These are phyloP conservation scores for Calonectria naviculata DNA, from an alignment of 2,329 filamentous ascomycete species.

Conservation along the genomic window DNA sequence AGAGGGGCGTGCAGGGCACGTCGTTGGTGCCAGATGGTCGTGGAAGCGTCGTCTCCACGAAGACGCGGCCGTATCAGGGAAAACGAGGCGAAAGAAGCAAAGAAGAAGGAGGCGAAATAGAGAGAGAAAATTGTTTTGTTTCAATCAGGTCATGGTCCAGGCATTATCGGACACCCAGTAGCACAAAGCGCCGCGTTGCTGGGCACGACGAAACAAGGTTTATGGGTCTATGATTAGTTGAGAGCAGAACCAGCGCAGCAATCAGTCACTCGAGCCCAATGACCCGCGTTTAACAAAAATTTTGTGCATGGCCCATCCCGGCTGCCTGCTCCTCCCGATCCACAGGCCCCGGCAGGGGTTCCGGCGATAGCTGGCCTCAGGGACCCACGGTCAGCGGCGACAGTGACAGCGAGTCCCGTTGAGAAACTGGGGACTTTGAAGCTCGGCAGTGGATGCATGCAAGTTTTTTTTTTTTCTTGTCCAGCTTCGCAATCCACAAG, in stretches of 20 bases:
- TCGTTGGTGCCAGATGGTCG: neutral
- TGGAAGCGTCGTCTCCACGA: neutral
- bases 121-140: neutral
- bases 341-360: neutral
- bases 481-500: neutral
- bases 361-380: slow-evolving; percentile 1
- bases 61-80: neutral
- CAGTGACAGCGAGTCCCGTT: neutral
- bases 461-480: neutral
- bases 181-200: neutral
- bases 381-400: slow-evolving; percentile 16
- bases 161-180: neutral
- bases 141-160: slow-evolving; percentile 3
- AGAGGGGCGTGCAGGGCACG: neutral
- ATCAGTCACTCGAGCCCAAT: slow-evolving; percentile 10
- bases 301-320: slow-evolving; percentile 33
- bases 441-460: slow-evolving; percentile 2
- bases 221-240: slow-evolving; percentile 10
- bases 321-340: slow-evolving; percentile 1
- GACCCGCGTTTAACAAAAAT: slow-evolving; percentile 18
- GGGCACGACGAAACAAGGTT: slow-evolving; percentile 11
- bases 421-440: neutral
- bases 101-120: neutral
- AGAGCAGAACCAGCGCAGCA: slow-evolving; percentile 21
- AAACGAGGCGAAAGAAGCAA: neutral